A percentile compares a stretch with the other conserved stretches of the same genome.
Conservation (phyloP, 305 asterid species). For the Lippia alba region DNA sequence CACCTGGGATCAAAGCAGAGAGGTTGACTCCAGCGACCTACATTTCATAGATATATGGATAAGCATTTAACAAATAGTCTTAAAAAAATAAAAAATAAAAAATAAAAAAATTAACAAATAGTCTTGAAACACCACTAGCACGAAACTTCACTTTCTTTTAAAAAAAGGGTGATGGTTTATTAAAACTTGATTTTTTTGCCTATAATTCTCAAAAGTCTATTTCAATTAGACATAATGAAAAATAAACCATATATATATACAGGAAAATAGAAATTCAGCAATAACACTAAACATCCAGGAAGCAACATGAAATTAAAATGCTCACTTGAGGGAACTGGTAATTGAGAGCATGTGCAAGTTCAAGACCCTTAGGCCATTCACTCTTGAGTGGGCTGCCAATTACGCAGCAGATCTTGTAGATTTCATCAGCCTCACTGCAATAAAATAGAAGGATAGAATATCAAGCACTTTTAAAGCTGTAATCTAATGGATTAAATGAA, state of each 20-base stretch:
- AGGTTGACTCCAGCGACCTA: conserved; percentile 77
- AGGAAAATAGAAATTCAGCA: conserved; percentile 6
- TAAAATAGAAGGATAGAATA: conserved; percentile 24
- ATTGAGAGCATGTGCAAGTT: conserved; percentile 73
- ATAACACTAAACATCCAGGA: background rate
- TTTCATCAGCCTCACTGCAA: conserved; percentile 90
- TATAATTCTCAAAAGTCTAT: background rate
- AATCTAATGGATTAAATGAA: background rate
- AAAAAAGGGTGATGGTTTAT: background rate
- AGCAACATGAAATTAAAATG: conserved; percentile 15
- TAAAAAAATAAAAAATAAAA: too few relatives aligned
- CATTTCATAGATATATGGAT: conserved; percentile 10
- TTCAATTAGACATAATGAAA: background rate
- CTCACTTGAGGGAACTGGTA: conserved; percentile 80
- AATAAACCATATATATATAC: background rate
- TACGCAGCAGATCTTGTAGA: conserved; percentile 85
- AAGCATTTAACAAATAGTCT: background rate
- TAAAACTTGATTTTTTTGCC: background rate
- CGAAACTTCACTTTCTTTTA: background rate
- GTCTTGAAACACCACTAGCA: conserved; percentile 7
- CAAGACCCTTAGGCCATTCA: conserved; percentile 81
- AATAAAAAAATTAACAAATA: background rate
- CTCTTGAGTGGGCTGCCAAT: conserved; percentile 72
- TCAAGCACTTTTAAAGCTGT: conserved; percentile 18
- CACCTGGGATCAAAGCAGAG: conserved; percentile 73